Base-by-base conservation (phyloP, 2,329 filamentous ascomycete species). In the Harringtonia lauricola region DNA sequence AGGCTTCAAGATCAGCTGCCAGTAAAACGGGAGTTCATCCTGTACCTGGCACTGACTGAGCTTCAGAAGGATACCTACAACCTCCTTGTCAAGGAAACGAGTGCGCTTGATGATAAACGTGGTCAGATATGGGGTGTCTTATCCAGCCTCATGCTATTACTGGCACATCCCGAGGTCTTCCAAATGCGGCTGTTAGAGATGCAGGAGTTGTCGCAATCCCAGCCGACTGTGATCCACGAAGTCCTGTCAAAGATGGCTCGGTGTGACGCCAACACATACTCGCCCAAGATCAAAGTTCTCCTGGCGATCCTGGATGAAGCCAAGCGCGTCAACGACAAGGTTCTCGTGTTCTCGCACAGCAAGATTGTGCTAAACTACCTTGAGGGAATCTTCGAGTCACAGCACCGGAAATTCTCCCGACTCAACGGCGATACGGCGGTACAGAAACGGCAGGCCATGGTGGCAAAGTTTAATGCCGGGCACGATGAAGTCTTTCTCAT, bases 331-430 rank as follows among this genome's bases (percentile, higher is more conserved):
- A 69, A 71, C 1, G 89, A 95, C 58, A 88, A 88, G 54, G 74
- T 88, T 1, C 68, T 95, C 1, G 65, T 95, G 0, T 95, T 95
- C 55, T 85, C 83, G 1, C 82, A 87, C 42, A 83, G 79, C 14
- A 66, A 87, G 12, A 63, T 66, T 0, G 83, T 83, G 0, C 64
- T 95, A 5, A 56, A 88, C 52, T 90, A 81, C 51, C 65, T 95
- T 1, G 71, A 79, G 41, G 51, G 62, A 0, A 59, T 83, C 18
- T 70, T 87, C 33, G 59, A 57, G 6, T 54, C 54, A 18, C 67
- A 72, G 45, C 58, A 64, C 2, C 65, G 74, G 26, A 71, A 64
- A 8, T 70, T 64, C 43, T 58, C 58, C 8, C 74, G 83, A 18
- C 71, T 95, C 2, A 83, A 94, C 59, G 87, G 89, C 3, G 60